These are phyloP conservation scores for Pichia cephalocereana DNA, from an alignment of 805 yeast genomes.

Conservation along the genomic window DNA sequence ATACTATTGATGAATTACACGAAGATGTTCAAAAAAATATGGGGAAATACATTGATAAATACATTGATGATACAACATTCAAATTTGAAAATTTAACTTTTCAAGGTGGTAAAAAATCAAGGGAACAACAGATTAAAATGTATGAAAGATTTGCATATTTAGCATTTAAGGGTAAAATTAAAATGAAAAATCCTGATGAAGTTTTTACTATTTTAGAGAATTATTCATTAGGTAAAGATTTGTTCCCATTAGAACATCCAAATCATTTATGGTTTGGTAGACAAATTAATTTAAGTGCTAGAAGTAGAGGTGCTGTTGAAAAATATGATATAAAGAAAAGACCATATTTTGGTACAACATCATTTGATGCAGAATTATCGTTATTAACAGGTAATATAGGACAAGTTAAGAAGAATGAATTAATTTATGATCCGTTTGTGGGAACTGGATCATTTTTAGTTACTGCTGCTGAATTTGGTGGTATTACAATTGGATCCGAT, in stretches of 20 bases:
- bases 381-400: constrained; percentile 82
- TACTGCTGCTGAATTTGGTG: constrained; percentile 81
- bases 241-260: constrained; percentile 41
- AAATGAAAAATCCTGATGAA: constrained; percentile 68
- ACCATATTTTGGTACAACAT: constrained; percentile 89
- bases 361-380: constrained; percentile 91
- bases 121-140: constrained; percentile 42
- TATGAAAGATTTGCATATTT: constrained; percentile 68
- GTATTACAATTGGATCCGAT: constrained; percentile 76
- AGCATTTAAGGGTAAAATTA: constrained; percentile 67
- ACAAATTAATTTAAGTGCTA: constrained; percentile 50
- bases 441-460: constrained; percentile 94
- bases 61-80: constrained; percentile 41
- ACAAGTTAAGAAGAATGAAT: constrained; percentile 52
- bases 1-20: constrained; percentile 48
- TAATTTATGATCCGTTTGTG: constrained; percentile 89
- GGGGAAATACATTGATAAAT: constrained; percentile 22
- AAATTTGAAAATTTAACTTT: constrained; percentile 77
- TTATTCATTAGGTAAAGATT: constrained; percentile 32
- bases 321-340: constrained; percentile 73
- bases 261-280: constrained; percentile 66
- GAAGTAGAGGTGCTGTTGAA: constrained; percentile 58
- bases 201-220: constrained; percentile 68
- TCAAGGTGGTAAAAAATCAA: constrained; percentile 52
- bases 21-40: constrained; percentile 31